Evolutionary conservation across 2,329 filamentous ascomycete genomes (phyloP).

Genomic region (Fusarium sororula): DNA sequence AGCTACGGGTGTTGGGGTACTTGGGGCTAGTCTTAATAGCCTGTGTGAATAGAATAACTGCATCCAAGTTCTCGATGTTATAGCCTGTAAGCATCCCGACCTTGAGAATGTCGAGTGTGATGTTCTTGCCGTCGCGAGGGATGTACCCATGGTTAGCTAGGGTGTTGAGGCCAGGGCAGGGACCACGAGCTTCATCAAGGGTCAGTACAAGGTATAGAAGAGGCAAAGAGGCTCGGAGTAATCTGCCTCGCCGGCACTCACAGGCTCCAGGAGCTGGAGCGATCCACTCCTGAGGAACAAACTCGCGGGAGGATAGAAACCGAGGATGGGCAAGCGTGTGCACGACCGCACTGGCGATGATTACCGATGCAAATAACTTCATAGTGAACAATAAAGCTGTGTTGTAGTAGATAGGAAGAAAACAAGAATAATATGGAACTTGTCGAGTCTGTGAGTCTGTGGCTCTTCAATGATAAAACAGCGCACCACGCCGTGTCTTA

Average conservation of each 20-base stretch:
- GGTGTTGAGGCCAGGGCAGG: constrained; percentile 2
- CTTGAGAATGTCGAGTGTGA: neutral
- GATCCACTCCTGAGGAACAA: constrained; percentile 5
- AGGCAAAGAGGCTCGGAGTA: too few relatives aligned
- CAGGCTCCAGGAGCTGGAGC: neutral
- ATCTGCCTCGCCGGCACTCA: too few relatives aligned
- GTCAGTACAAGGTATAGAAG: neutral
- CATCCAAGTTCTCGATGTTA: constrained; percentile 1
- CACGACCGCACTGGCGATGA: accelerated
- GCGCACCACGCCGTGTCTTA: neutral
- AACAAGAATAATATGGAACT: too few relatives aligned
- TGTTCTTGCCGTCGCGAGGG: neutral
- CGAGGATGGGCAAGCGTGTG: neutral
- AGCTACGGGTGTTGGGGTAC: neutral
- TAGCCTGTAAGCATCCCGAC: neutral
- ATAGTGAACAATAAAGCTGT: neutral
- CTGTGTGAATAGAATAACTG: neutral
- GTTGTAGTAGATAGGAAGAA: too few relatives aligned
- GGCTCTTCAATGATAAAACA: accelerated
- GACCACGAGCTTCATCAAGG: neutral
- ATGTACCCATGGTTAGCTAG: constrained; percentile 12
- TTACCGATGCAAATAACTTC: neutral
- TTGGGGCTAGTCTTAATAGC: constrained; percentile 7
- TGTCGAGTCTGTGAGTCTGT: too few relatives aligned
- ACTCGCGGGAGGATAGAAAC: neutral